These are phyloP conservation scores for Sicyos baderoa DNA, from an alignment of 306 rosid genomes.

Conservation along the genomic window DNA sequence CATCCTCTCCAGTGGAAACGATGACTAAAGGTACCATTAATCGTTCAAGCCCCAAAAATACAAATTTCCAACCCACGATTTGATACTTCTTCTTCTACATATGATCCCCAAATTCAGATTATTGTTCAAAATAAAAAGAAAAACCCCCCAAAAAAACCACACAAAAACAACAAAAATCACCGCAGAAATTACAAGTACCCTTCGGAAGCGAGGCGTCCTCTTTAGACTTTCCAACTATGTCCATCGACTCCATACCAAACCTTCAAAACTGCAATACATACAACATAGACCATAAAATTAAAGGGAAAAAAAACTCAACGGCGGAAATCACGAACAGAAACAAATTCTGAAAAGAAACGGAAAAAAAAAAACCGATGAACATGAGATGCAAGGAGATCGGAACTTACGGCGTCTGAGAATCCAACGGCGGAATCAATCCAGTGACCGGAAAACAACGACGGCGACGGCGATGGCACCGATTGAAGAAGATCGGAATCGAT, in stretches of 20 bases:
- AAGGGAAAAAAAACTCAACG: background rate
- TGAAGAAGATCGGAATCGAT: too few species aligned
- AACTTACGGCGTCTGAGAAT: conserved; percentile 32
- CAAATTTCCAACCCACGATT: background rate
- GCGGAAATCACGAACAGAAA: background rate
- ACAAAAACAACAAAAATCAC: conserved; percentile 2
- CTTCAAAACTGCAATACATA: conserved; percentile 24
- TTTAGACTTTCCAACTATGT: conserved; percentile 92
- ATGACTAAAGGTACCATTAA: background rate
- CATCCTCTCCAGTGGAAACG: background rate
- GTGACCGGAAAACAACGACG: background rate
- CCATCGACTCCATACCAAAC: conserved; percentile 88
- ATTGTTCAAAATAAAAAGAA: background rate
- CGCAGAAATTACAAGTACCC: conserved; percentile 35
- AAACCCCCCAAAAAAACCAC: conserved; percentile 3
- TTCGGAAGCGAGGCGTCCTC: conserved; percentile 99
- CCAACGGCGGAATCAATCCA: conserved; percentile 17
- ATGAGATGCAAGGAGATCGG: background rate
- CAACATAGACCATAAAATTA: background rate
- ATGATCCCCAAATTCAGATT: background rate
- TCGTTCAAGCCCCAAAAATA: background rate
- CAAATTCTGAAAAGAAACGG: background rate
- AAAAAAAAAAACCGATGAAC: background rate
- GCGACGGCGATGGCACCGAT: too few species aligned
- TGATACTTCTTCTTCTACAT: background rate